Evolutionary conservation across 306 rosid species (phyloP).

Genomic region (Chamaecrista fasciculata): DNA sequence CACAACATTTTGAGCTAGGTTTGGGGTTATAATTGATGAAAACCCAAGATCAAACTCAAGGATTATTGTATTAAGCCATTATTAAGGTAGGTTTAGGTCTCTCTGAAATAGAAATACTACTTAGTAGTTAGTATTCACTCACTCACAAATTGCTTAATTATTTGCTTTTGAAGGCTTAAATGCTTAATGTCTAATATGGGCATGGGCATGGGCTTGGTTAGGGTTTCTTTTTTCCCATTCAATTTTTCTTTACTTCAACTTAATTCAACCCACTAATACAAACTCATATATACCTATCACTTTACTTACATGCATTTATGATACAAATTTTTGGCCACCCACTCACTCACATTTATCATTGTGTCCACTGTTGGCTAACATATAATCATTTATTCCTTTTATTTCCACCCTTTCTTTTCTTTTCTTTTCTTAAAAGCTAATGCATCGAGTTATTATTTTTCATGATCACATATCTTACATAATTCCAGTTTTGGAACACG

Average conservation of each 20-base stretch:
- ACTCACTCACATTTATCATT: not conserved
- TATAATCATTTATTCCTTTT: not conserved
- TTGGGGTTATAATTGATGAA: too few species aligned
- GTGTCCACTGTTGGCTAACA: not conserved
- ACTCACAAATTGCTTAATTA: too few species aligned
- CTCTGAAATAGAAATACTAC: too few species aligned
- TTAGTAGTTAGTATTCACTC: too few species aligned
- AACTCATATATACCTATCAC: not conserved
- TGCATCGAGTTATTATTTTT: not conserved
- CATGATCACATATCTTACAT: not conserved
- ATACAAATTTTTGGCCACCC: too few species aligned
- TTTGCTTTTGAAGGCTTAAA: too few species aligned
- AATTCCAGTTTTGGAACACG: not conserved
- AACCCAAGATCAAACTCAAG: too few species aligned
- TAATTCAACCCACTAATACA: not conserved
- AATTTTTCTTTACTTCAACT: not conserved
- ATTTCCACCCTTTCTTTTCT: slow-evolving; percentile 2
- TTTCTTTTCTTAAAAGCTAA: slow-evolving; percentile 22
- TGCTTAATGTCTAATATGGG: too few species aligned
- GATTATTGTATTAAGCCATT: not conserved
- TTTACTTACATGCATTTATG: not conserved
- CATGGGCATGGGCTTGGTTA: not conserved
- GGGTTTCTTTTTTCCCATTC: not conserved
- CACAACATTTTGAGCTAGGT: not conserved
- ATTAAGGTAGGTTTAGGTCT: too few species aligned